Conservation (phyloP, 2,329 filamentous ascomycete genomes). For the Paraphoma sp. region DNA sequence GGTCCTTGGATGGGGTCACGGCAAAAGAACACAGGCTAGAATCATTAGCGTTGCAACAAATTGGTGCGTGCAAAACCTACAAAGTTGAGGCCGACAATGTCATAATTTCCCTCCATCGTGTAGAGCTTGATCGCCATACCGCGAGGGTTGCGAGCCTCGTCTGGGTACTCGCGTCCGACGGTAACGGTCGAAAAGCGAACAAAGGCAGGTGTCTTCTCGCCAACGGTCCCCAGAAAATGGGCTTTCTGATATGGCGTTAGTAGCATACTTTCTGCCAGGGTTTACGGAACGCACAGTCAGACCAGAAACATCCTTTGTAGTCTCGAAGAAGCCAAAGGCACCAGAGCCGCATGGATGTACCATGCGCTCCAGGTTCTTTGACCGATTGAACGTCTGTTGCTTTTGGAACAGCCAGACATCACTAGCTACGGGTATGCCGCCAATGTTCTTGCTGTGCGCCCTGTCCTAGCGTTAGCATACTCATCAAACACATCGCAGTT, state of each 20-base stretch:
- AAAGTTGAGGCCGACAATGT: slow-evolving; percentile 57
- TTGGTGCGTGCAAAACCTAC: slow-evolving; percentile 19
- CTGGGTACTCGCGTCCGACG: slow-evolving; percentile 52
- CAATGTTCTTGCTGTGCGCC: slow-evolving; percentile 60
- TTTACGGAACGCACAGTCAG: slow-evolving; percentile 28
- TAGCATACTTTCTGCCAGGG: neutral
- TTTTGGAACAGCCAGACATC: slow-evolving; percentile 62
- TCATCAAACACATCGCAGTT: neutral
- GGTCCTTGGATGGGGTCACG: slow-evolving; percentile 57
- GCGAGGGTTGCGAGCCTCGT: slow-evolving; percentile 55
- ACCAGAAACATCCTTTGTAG: slow-evolving; percentile 47
- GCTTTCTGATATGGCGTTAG: slow-evolving; percentile 37
- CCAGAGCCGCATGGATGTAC: slow-evolving; percentile 53
- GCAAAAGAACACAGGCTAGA: slow-evolving; percentile 57
- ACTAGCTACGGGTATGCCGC: slow-evolving; percentile 59
- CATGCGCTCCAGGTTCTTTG: slow-evolving; percentile 57
- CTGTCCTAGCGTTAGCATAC: slow-evolving; percentile 8
- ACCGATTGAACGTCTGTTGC: slow-evolving; percentile 64
- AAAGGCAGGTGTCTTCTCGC: slow-evolving; percentile 54
- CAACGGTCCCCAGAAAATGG: slow-evolving; percentile 49
- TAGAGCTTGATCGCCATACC: slow-evolving; percentile 60
- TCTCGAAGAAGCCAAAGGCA: slow-evolving; percentile 57
- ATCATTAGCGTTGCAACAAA: neutral
- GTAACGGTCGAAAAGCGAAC: slow-evolving; percentile 56
- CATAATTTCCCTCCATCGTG: slow-evolving; percentile 58